Evolutionary conservation across 306 rosid genomes (phyloP).

Genomic region (Erythrophleum fordii): DNA sequence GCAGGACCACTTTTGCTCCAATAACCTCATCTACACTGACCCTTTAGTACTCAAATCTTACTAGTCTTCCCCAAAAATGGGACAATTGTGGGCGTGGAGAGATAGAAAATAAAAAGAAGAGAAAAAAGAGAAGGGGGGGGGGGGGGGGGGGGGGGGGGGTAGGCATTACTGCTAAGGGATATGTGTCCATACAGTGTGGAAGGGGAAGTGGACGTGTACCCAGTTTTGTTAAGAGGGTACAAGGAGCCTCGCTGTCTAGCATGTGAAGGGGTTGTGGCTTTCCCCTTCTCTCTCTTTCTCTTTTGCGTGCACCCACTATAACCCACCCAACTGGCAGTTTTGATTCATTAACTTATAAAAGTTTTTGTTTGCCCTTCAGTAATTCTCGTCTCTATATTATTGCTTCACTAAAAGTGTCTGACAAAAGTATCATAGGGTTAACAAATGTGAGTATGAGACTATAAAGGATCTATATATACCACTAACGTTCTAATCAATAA

Average conservation of each 20-base stretch:
- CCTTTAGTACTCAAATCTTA: slow-evolving; percentile 41
- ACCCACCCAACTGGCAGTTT: slow-evolving; percentile 13
- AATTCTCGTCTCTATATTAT: neutral
- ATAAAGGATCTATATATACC: neutral
- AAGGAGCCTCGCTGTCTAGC: slow-evolving; percentile 83
- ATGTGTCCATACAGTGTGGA: slow-evolving; percentile 62
- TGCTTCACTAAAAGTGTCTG: neutral
- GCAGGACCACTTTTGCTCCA: slow-evolving; percentile 44
- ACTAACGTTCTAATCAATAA: neutral
- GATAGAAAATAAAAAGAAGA: too few relatives aligned
- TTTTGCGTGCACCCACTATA: slow-evolving; percentile 49
- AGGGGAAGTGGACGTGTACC: slow-evolving; percentile 69
- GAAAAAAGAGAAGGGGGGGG: too few relatives aligned
- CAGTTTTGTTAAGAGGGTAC: slow-evolving; percentile 62
- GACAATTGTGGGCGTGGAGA: slow-evolving; percentile 24
- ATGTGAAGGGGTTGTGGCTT: slow-evolving; percentile 64
- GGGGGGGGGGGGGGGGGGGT: slow-evolving; percentile 28
- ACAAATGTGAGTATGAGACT: neutral
- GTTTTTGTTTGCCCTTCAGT: neutral
- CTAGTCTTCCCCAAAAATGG: slow-evolving; percentile 26
- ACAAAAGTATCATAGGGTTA: neutral
- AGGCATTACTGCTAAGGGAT: slow-evolving; percentile 43
- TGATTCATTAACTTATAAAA: slow-evolving; percentile 43
- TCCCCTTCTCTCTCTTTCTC: slow-evolving; percentile 42
- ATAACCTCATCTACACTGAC: slow-evolving; percentile 23